A percentile compares a stretch with the other conserved stretches of the same genome.
These are phyloP conservation scores for Erigeron philadelphicus DNA, from an alignment of 140 eudicot species.

Conservation along the genomic window DNA sequence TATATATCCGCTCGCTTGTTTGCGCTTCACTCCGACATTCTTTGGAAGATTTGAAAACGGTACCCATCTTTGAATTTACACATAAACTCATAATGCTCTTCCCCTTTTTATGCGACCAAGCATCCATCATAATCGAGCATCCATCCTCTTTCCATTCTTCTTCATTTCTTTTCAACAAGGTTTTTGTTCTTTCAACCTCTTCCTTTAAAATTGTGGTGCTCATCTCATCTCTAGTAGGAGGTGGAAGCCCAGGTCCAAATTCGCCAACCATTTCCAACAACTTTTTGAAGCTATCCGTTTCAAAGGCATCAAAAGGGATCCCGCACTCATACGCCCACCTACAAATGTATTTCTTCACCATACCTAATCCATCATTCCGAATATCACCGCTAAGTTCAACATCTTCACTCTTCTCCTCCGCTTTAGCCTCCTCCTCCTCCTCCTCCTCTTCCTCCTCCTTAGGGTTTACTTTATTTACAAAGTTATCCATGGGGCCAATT, in stretches of 20 bases:
- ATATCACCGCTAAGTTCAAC: background rate
- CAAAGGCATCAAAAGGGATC: background rate
- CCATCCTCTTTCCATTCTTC: conserved; percentile 1
- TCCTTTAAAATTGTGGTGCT: background rate
- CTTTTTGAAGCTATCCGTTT: background rate
- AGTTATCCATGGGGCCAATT: too few relatives aligned
- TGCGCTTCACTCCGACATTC: background rate
- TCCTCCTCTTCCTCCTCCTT: too few relatives aligned
- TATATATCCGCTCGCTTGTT: background rate
- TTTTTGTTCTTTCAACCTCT: conserved; percentile 10
- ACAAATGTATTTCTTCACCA: background rate
- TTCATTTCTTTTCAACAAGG: conserved; percentile 3
- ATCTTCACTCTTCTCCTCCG: too few relatives aligned
- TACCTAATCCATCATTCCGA: background rate
- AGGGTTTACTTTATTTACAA: too few relatives aligned
- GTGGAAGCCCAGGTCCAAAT: background rate
- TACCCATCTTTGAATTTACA: background rate
- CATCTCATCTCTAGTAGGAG: conserved; percentile 2
- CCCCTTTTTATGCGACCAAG: background rate
- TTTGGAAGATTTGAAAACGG: background rate
- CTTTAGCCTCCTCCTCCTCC: too few relatives aligned
- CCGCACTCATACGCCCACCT: background rate
- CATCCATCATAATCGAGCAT: conserved; percentile 15
- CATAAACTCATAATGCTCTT: background rate
- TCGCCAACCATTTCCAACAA: background rate